Conservation (phyloP, 2,329 filamentous ascomycete species). For the Xylogone sp. region DNA sequence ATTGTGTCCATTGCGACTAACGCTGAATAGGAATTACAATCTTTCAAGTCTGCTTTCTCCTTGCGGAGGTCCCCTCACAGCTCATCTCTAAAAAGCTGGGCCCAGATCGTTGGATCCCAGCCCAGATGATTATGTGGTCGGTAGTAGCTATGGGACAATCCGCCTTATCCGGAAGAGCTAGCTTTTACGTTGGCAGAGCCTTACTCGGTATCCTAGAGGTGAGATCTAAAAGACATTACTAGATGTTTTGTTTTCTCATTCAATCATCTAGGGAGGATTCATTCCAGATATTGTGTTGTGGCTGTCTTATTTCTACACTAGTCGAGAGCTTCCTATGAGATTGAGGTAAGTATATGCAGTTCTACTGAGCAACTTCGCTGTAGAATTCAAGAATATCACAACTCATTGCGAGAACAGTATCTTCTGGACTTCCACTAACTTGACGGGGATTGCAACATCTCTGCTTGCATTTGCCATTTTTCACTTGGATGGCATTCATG, state of each 20-base stretch:
- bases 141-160: conserved; percentile 40
- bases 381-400: neutral
- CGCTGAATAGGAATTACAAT: conserved; percentile 49
- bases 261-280: conserved; percentile 44
- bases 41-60: conserved; percentile 47
- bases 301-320: conserved; percentile 71
- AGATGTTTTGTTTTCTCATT: neutral
- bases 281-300: conserved; percentile 62
- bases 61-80: conserved; percentile 57
- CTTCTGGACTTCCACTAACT: conserved; percentile 65
- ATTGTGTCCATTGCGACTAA: too few relatives aligned
- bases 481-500: conserved; percentile 41
- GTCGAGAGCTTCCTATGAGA: conserved; percentile 61
- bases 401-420: conserved; percentile 35
- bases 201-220: conserved; percentile 17
- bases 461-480: conserved; percentile 55
- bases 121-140: conserved; percentile 46
- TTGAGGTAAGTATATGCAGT: conserved; percentile 10
- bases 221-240: conserved; percentile 43
- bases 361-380: neutral
- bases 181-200: conserved; percentile 36
- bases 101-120: conserved; percentile 45
- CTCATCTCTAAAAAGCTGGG: conserved; percentile 52
- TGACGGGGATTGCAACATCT: conserved; percentile 31
- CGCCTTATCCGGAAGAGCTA: conserved; percentile 35